Conservation (phyloP, 176 grass and related monocot genomes). For the Triticum aestivum region DNA sequence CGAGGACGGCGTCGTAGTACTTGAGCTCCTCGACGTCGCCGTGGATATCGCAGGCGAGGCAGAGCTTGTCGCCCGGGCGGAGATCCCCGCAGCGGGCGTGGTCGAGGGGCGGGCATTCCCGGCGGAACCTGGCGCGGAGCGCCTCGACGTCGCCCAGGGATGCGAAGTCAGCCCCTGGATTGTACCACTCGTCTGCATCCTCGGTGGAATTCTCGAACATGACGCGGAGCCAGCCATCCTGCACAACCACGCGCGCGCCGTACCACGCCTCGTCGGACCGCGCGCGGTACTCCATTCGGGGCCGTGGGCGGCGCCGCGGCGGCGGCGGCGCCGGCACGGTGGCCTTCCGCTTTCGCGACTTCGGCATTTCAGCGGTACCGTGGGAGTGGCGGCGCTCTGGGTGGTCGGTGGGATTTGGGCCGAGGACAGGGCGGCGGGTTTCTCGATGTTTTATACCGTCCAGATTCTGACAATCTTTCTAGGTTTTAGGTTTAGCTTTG, state of each 20-base stretch:
- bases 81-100: constrained; percentile 35
- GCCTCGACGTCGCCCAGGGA: neutral
- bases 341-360: constrained; percentile 3
- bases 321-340: neutral
- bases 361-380: neutral
- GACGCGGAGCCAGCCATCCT: constrained; percentile 28
- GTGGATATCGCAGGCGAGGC: constrained; percentile 25
- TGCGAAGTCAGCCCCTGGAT: neutral
- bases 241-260: constrained; percentile 23
- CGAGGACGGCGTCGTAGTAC: constrained; percentile 43
- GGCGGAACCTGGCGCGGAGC: constrained; percentile 41
- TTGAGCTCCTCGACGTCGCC: neutral
- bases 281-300: constrained; percentile 27
- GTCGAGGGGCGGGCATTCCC: neutral
- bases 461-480: neutral
- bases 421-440: neutral
- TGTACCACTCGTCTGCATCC: constrained; percentile 39
- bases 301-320: neutral
- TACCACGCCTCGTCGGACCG: constrained; percentile 45
- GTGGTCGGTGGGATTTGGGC: neutral
- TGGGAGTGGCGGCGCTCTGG: neutral
- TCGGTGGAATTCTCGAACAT: constrained; percentile 44
- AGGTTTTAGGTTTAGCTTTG: neutral
- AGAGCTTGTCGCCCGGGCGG: constrained; percentile 30
- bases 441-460: neutral